Evolutionary conservation across 2,329 filamentous ascomycete genomes (phyloP).

Genomic region (Colletotrichum liaoningense): DNA sequence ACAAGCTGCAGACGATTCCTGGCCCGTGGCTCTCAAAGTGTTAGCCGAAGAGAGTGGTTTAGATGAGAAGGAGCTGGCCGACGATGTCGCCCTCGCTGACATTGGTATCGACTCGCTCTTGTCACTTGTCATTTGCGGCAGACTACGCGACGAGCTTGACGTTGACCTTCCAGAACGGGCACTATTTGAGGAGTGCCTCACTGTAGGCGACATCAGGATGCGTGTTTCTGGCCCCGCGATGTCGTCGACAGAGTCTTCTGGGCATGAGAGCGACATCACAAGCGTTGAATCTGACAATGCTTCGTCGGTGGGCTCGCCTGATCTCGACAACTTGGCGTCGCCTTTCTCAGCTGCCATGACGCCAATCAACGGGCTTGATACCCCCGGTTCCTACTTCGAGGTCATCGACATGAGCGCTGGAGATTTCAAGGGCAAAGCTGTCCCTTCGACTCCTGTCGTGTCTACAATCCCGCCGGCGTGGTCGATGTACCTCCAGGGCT

Average conservation of each 20-base stretch:
- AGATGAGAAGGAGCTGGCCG: slow-evolving; percentile 62
- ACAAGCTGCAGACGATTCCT: slow-evolving; percentile 55
- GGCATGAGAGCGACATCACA: background rate
- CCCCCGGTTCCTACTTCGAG: slow-evolving; percentile 55
- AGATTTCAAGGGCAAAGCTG: slow-evolving; percentile 63
- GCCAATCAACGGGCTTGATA: slow-evolving; percentile 54
- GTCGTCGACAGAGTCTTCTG: background rate
- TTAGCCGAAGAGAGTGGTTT: slow-evolving; percentile 67
- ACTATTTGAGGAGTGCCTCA: slow-evolving; percentile 62
- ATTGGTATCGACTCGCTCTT: slow-evolving; percentile 72
- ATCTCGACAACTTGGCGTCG: slow-evolving; percentile 37
- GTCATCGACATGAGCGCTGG: slow-evolving; percentile 63
- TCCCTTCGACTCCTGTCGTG: slow-evolving; percentile 53
- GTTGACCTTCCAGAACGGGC: slow-evolving; percentile 63
- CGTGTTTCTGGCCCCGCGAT: background rate
- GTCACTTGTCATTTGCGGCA: slow-evolving; percentile 66
- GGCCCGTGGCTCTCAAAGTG: slow-evolving; percentile 62
- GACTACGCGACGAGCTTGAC: slow-evolving; percentile 68
- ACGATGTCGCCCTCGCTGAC: slow-evolving; percentile 66
- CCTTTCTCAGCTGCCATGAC: slow-evolving; percentile 44
- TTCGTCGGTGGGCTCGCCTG: slow-evolving; percentile 48
- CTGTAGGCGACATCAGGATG: slow-evolving; percentile 64
- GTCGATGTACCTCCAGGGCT: slow-evolving; percentile 61
- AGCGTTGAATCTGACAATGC: slow-evolving; percentile 11
- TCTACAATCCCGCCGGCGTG: slow-evolving; percentile 58